Base-by-base conservation (phyloP, 352 stramenopile genomes). In the Poterioochromonas sp. region DNA sequence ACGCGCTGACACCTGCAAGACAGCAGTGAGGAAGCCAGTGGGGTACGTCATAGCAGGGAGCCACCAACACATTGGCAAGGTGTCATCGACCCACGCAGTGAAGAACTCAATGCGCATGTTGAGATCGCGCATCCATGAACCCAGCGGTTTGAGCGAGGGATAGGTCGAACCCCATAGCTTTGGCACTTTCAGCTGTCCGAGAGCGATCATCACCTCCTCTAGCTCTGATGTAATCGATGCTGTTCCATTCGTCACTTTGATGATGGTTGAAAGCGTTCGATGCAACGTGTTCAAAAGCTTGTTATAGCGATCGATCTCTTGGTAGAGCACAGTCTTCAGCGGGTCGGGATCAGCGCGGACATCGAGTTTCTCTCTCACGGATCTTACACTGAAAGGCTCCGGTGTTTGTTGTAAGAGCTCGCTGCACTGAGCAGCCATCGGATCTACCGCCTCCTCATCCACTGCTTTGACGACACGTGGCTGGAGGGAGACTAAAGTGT, bases 41-140 rank as follows among this genome's bases (percentile, higher is more conserved):
- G 93, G 93, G 79, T 98, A 98, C 12, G 93, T 98, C 78, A 98
- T 97, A 0, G 92, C 93, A 0, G 90, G 87, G 5, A 98, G 88
- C 93, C 94, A 98, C 77, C 97, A 97, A 12, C 94, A 88, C 49
- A 85, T 83, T 22, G 93, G 93, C 34, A 95, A 82, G 0, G 82
- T 85, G 35, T 88, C 83, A 58, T 92, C 89, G 0, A 90, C 88
- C 93, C 92, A 97, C 53, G 86, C 87, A 77, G 81, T 86, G 84
- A 97, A 93, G 83, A 97, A 92, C 22, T 94, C 89, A 37, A 90
- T 90, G 11, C 92, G 85, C 3, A 88, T 76, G 79, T 92, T 91
- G 0, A 98, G 83, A 74, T 98, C 93, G 18, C 89, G 83, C 32
- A 94, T 93, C 93, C 94, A 98, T 0, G 89, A 77, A 1, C 89